phyloP scores from a whole-genome alignment of 441 rosid species.

The Erodium texanum region DNA sequence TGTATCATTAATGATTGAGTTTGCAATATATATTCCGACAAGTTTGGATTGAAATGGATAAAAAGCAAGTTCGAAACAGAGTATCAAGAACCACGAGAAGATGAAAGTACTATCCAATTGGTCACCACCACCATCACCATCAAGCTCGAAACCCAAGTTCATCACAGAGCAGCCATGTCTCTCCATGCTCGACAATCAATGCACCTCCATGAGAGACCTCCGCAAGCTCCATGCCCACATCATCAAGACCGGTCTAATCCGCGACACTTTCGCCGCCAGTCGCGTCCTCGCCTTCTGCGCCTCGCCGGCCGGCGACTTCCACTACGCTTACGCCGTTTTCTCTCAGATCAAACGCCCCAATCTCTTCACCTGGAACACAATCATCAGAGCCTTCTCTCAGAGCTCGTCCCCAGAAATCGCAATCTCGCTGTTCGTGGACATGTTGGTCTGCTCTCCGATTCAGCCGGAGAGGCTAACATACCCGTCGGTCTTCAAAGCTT shows the following conservation, averaged over 20 bases:
- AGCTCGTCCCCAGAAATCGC: slow-evolving; percentile 53
- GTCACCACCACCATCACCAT: too few relatives aligned
- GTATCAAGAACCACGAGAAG: too few relatives aligned
- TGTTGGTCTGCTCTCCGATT: slow-evolving; percentile 35
- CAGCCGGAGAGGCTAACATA: slow-evolving; percentile 62
- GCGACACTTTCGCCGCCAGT: slow-evolving; percentile 47
- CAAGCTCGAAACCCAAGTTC: too few relatives aligned
- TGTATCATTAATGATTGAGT: too few relatives aligned
- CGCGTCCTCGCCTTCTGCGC: slow-evolving; percentile 50
- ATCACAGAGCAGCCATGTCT: too few relatives aligned
- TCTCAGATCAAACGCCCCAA: slow-evolving; percentile 40
- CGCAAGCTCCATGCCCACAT: slow-evolving; percentile 53
- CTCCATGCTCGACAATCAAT: too few relatives aligned
- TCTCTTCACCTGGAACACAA: slow-evolving; percentile 63
- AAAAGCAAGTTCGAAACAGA: too few relatives aligned
- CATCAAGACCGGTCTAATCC: slow-evolving; percentile 59
- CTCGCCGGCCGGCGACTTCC: slow-evolving; percentile 42
- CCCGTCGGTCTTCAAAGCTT: slow-evolving; percentile 79
- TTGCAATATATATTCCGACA: too few relatives aligned
- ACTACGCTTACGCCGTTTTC: slow-evolving; percentile 57
- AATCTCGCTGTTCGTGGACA: slow-evolving; percentile 41
- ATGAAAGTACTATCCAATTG: too few relatives aligned
- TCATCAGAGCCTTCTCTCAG: slow-evolving; percentile 63
- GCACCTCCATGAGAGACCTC: slow-evolving; percentile 29
- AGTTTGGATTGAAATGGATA: too few relatives aligned